Percentiles rank a stretch among this genome's conserved stretches.
Evolutionary conservation across 148 eudicot species (phyloP).

Genomic region (Nepenthes gracilis): DNA sequence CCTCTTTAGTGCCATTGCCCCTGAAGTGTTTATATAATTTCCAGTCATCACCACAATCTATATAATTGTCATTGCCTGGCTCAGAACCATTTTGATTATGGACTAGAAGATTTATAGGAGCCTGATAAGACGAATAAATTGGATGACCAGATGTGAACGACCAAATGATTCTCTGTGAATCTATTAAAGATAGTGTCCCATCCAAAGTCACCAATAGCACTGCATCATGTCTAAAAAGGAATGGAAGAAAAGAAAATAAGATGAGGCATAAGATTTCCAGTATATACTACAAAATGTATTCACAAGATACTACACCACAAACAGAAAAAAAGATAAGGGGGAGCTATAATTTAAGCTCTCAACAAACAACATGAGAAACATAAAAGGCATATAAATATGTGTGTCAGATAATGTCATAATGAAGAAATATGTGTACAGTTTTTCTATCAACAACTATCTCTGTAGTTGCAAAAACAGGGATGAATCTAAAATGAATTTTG

Average conservation of each 20-base stretch:
- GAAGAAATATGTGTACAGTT: too few relatives aligned
- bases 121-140: conserved; percentile 61
- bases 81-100: conserved; percentile 25
- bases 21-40: conserved; percentile 36
- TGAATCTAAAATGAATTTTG: too few relatives aligned
- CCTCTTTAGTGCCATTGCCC: conserved; percentile 35
- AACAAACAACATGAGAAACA: too few relatives aligned
- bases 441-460: too few relatives aligned
- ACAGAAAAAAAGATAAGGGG: too few relatives aligned
- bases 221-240: conserved; percentile 23
- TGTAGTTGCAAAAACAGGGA: too few relatives aligned
- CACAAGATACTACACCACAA: too few relatives aligned
- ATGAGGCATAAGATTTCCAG: too few relatives aligned
- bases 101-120: conserved; percentile 34
- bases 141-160: conserved; percentile 56
- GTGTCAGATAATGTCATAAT: too few relatives aligned
- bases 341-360: too few relatives aligned
- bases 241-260: neutral
- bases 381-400: too few relatives aligned
- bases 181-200: conserved; percentile 60
- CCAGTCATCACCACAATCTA: conserved; percentile 78
- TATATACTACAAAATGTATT: too few relatives aligned
- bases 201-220: conserved; percentile 57
- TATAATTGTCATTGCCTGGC: conserved; percentile 28
- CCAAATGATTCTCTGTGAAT: conserved; percentile 46